Evolutionary conservation across 306 rosid species (phyloP), one percentile per base, ranked within the genome.

Genomic region (Quercus dentata): DNA sequence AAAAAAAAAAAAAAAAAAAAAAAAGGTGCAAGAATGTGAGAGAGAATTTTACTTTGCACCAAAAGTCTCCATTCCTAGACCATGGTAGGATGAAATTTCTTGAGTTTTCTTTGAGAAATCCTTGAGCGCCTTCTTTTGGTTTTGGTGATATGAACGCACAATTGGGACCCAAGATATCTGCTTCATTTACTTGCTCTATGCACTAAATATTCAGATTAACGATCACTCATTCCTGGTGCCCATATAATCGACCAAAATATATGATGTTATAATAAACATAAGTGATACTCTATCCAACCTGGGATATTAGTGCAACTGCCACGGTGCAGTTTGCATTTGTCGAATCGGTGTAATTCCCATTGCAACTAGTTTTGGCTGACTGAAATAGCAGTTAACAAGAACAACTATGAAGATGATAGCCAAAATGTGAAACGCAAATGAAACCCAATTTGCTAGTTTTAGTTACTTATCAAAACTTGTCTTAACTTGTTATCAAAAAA

Each of bases 351-450:
- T 79, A 79, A 73, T 79, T 28, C 41, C 73, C 83, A 49, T 51
- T 52, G 83, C 83, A 79, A 79, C 20, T 30, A 12, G 27, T 72
- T 72, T 73, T 61, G 19, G 83, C 83, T 13, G 78, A 6, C 83
- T 79, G 78, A 71, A 67, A 19, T 17, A 14, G 51, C 30, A 55
- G 12, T 25, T 52, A 3, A 73, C 25, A 38, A 38, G 10, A 38
- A 7, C 44, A 38, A 38, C 44, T 38, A 38, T 46, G 54, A 46
- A 46, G 15, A 46, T 46, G 17, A 46, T 46, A 46, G 54, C 54
- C 54, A 46, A 63, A 28, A 63, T 4, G 12, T 58, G 23, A 57
- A 19, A 57, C 4, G 28, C 27, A 21, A 7, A 20, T 23, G 11
- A 56, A 56, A n/a, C 3, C n/a, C 25, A 19, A 56, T 57, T 57